Percentiles rank a stretch among this genome's conserved stretches.
Conservation (phyloP, 352 stramenopile genomes). For the Hyaloperonospora arabidopsidis region DNA sequence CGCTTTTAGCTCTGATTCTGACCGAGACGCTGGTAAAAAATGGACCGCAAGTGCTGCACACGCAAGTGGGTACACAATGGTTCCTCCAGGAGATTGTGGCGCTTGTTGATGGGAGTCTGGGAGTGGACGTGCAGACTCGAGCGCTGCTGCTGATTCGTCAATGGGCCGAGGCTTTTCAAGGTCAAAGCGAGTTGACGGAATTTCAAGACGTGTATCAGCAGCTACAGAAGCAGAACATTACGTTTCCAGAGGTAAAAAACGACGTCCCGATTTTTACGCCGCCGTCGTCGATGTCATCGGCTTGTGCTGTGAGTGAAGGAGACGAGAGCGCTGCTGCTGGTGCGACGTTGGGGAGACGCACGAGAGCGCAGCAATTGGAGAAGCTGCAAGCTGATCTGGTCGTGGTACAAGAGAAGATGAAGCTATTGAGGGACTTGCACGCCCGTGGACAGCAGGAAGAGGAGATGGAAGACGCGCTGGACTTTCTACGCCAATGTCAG, state of each 20-base stretch:
- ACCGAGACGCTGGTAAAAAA: constrained; percentile 79
- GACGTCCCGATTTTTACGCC: constrained; percentile 69
- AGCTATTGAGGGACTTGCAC: constrained; percentile 38
- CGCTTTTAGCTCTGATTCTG: constrained; percentile 53
- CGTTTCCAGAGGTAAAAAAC: constrained; percentile 61
- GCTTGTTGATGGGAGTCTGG: constrained; percentile 54
- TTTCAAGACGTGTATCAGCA: constrained; percentile 77
- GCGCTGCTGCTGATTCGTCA: constrained; percentile 72
- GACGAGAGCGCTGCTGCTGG: constrained; percentile 9
- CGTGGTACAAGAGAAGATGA: constrained; percentile 67
- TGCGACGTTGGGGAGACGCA: constrained; percentile 7
- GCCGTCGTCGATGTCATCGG: constrained; percentile 28
- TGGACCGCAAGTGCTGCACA: constrained; percentile 45
- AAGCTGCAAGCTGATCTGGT: constrained; percentile 67
- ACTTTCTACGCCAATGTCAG: constrained; percentile 80
- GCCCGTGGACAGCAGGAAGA: constrained; percentile 26
- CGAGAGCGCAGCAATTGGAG: constrained; percentile 54
- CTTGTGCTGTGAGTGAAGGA: constrained; percentile 1
- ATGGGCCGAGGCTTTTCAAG: constrained; percentile 65
- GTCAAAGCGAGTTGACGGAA: constrained; percentile 28
- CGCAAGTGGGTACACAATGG: constrained; percentile 41
- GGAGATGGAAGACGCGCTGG: constrained; percentile 57
- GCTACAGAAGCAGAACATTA: constrained; percentile 65
- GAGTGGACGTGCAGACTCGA: constrained; percentile 71
- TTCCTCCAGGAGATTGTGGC: constrained; percentile 66